Conservation (phyloP, 1,284 basidiomycete species). For the Ganoderma meredithae region DNA sequence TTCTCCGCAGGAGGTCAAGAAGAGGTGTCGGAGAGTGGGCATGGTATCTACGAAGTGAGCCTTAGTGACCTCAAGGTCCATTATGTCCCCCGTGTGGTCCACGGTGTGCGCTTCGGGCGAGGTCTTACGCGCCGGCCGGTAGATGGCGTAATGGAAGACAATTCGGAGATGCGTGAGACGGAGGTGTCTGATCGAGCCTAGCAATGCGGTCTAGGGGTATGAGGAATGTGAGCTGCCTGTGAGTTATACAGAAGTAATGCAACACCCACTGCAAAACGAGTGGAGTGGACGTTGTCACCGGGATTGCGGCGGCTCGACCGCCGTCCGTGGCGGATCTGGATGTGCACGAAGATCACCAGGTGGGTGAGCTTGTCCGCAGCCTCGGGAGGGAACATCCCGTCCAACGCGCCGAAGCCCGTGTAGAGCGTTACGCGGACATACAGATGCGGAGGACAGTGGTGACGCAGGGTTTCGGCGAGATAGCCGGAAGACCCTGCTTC, state of each 20-base stretch:
- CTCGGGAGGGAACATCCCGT: not conserved
- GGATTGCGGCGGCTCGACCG: not conserved
- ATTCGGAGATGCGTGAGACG: not conserved
- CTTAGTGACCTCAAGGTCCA: not conserved
- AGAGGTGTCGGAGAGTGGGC: not conserved
- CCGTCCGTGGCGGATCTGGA: not conserved
- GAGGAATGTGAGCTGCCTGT: not conserved
- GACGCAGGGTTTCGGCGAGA: not conserved
- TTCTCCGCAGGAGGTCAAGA: not conserved
- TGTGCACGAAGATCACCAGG: not conserved
- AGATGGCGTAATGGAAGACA: not conserved
- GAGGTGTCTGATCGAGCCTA: not conserved
- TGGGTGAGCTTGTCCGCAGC: not conserved
- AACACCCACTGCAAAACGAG: not conserved
- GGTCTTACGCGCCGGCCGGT: not conserved
- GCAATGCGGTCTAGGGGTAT: not conserved
- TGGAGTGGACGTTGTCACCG: not conserved
- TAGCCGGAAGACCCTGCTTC: too few relatives aligned
- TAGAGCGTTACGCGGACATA: not conserved
- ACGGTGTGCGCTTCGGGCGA: not conserved
- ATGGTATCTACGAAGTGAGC: not conserved
- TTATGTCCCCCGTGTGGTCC: not conserved
- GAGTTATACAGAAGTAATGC: too few relatives aligned
- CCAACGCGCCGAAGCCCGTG: not conserved
- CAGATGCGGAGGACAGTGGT: not conserved